phyloP scores from a whole-genome alignment of 2,329 filamentous ascomycete species.

The Ciborinia camelliae region DNA sequence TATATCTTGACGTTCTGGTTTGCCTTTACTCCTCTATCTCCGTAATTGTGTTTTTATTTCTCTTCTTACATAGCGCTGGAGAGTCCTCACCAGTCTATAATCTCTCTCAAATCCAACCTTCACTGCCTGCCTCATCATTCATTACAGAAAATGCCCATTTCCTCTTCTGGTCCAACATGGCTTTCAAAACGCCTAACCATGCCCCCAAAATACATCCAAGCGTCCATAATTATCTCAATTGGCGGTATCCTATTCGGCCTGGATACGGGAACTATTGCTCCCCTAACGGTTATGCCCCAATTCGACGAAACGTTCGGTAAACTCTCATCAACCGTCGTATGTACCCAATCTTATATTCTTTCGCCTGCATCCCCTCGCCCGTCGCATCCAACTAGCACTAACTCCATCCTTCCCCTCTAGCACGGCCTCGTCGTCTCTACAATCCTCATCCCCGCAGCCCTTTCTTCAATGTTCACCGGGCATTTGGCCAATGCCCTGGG shows the following conservation, averaged over 20 bases:
- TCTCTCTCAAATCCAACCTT: neutral
- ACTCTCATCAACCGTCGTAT: slow-evolving; percentile 46
- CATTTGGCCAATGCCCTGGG: slow-evolving; percentile 52
- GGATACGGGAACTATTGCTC: slow-evolving; percentile 51
- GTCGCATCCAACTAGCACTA: neutral
- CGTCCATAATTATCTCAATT: slow-evolving; percentile 31
- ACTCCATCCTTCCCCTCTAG: neutral
- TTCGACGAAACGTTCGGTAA: slow-evolving; percentile 46
- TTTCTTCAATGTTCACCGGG: slow-evolving; percentile 56
- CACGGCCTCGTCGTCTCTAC: slow-evolving; percentile 58
- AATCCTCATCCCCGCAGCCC: slow-evolving; percentile 54
- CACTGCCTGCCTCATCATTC: too few species aligned
- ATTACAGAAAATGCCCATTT: neutral
- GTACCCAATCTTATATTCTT: slow-evolving; percentile 1
- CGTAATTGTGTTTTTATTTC: neutral
- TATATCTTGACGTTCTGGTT: neutral
- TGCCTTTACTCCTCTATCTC: neutral
- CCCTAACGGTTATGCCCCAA: slow-evolving; percentile 49
- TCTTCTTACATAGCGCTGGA: neutral
- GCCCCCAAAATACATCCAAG: slow-evolving; percentile 33
- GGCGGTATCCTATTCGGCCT: slow-evolving; percentile 35
- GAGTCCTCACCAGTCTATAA: neutral
- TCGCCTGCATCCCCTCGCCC: neutral
- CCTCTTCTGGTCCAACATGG: neutral
- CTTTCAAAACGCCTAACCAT: neutral